These are phyloP conservation scores for Aspergillus incahuasiensis DNA, from an alignment of 495 filamentous ascomycete species.

Conservation along the genomic window DNA sequence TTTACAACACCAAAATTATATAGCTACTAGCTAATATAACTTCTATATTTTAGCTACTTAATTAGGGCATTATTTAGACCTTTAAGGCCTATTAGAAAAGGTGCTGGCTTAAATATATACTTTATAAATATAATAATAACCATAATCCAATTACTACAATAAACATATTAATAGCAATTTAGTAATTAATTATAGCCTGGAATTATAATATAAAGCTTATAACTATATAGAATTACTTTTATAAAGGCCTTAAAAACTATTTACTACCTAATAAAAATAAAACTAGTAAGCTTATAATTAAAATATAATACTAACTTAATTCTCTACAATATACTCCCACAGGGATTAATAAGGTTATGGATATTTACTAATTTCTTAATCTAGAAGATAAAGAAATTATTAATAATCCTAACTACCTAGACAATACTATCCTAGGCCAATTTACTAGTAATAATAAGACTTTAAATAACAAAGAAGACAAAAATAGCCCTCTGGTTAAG, in stretches of 20 bases:
- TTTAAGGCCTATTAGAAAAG: conserved; percentile 25
- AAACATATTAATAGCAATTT: conserved; percentile 17
- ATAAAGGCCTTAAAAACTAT: conserved; percentile 12
- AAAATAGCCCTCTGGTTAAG: too few species aligned
- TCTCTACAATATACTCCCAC: background rate
- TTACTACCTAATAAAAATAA: background rate
- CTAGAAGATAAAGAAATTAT: conserved; percentile 13
- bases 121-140: conserved; percentile 7
- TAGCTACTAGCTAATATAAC: conserved; percentile 28
- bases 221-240: conserved; percentile 20
- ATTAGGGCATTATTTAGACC: conserved; percentile 28
- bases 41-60: conserved; percentile 23
- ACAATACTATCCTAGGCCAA: conserved; percentile 1
- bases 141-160: conserved; percentile 16
- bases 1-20: conserved; percentile 19
- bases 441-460: conserved; percentile 14
- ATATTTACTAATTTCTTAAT: conserved; percentile 10
- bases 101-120: conserved; percentile 22
- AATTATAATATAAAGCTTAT: background rate
- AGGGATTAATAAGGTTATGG: conserved; percentile 6
- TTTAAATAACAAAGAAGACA: too few species aligned
- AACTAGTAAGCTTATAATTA: background rate
- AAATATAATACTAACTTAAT: conserved; percentile 4
- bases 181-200: conserved; percentile 18
- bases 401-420: conserved; percentile 7